These are phyloP conservation scores for Cyclotella kingstonii DNA, from an alignment of 108 stramenopile genomes.

Conservation along the genomic window DNA sequence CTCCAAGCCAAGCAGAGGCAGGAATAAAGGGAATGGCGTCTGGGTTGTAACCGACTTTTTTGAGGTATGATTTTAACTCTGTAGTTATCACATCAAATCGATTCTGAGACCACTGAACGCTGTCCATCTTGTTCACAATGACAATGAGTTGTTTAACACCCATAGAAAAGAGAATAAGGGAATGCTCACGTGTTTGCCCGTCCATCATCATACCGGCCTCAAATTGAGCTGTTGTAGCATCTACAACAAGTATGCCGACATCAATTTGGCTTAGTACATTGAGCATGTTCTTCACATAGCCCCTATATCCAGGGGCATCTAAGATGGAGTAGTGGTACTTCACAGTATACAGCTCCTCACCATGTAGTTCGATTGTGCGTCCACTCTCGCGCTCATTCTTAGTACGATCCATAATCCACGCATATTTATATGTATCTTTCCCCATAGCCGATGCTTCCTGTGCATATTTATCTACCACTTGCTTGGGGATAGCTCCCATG, in stretches of 20 bases:
- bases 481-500: constrained; percentile 89
- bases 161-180: constrained; percentile 90
- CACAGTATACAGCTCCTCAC: constrained; percentile 91
- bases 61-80: constrained; percentile 62
- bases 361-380: constrained; percentile 93
- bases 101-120: constrained; percentile 76
- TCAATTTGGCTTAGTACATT: constrained; percentile 95
- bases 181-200: constrained; percentile 93
- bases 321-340: constrained; percentile 91
- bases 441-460: constrained; percentile 93
- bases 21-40: constrained; percentile 93
- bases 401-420: constrained; percentile 95
- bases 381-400: constrained; percentile 95
- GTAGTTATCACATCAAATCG: constrained; percentile 90
- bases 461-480: constrained; percentile 95
- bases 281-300: constrained; percentile 95
- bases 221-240: constrained; percentile 83
- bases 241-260: constrained; percentile 86
- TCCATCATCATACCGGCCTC: constrained; percentile 89
- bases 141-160: constrained; percentile 98
- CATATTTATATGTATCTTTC: constrained; percentile 93
- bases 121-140: constrained; percentile 96
- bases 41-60: constrained; percentile 74
- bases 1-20: constrained; percentile 93
- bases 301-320: constrained; percentile 92